Evolutionary conservation across 352 stramenopile genomes (phyloP).

Genomic region (Globisporangium acanthophoron): DNA sequence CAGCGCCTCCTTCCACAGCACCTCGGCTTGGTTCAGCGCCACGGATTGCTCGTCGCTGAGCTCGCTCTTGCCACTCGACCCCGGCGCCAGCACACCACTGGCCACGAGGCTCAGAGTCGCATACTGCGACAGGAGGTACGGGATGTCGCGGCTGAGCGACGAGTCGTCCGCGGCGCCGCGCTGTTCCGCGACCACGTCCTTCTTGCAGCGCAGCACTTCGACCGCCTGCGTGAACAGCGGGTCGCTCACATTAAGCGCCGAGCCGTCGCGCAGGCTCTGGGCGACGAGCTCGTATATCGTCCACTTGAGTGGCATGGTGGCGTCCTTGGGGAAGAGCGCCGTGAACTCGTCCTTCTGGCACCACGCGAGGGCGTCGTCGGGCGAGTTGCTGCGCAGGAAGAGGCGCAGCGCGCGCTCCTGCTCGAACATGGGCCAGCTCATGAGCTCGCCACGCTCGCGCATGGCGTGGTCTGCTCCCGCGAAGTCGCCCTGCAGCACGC

Average conservation of each 20-base stretch:
- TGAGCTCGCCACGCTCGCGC: slow-evolving; percentile 62
- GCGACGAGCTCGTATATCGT: slow-evolving; percentile 64
- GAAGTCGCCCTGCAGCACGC: slow-evolving; percentile 65
- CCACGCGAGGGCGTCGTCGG: slow-evolving; percentile 36
- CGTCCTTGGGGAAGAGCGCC: slow-evolving; percentile 48
- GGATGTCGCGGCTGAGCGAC: slow-evolving; percentile 56
- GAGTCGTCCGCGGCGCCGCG: slow-evolving; percentile 31
- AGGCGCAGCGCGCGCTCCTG: slow-evolving; percentile 67
- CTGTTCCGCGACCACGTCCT: slow-evolving; percentile 38
- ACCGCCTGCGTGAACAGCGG: slow-evolving; percentile 53
- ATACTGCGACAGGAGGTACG: slow-evolving; percentile 69
- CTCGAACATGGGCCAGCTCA: slow-evolving; percentile 63
- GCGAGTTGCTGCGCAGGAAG: slow-evolving; percentile 49
- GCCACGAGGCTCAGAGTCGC: slow-evolving; percentile 47
- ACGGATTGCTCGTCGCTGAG: slow-evolving; percentile 33
- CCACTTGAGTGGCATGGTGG: slow-evolving; percentile 61
- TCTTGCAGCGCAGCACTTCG: slow-evolving; percentile 55
- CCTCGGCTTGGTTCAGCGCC: slow-evolving; percentile 58
- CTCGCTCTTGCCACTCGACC: slow-evolving; percentile 19
- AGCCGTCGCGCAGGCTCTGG: slow-evolving; percentile 36
- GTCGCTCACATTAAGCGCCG: slow-evolving; percentile 41
- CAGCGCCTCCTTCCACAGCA: slow-evolving; percentile 65
- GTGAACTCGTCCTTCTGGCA: slow-evolving; percentile 55
- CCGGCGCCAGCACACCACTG: slow-evolving; percentile 27
- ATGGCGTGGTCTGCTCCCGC: slow-evolving; percentile 41